Evolutionary conservation across 1,284 basidiomycete species (phyloP).

Genomic region (Boletellus deceptivus): DNA sequence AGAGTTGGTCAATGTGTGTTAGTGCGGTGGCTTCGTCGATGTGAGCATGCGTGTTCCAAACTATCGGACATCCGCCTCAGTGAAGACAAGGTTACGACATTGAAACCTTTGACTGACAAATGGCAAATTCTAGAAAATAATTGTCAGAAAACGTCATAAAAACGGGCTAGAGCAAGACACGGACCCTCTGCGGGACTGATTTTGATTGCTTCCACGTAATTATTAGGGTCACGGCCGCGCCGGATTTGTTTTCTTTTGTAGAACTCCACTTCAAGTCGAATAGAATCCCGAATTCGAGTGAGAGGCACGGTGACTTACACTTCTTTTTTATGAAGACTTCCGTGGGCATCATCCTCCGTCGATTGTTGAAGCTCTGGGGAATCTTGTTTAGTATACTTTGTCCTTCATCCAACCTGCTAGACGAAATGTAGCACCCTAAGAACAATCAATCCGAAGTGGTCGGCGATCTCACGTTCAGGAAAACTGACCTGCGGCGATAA

Average conservation of each 20-base stretch:
- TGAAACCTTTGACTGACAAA: constrained; percentile 44
- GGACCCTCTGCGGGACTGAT: constrained; percentile 69
- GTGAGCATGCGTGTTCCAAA: constrained; percentile 72
- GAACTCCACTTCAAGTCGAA: constrained; percentile 54
- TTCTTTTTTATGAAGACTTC: constrained; percentile 76
- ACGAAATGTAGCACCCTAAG: constrained; percentile 57
- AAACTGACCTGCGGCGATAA: constrained; percentile 59
- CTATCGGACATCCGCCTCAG: constrained; percentile 33
- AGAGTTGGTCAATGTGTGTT: constrained; percentile 53
- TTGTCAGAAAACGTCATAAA: constrained; percentile 1
- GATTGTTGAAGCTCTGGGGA: constrained; percentile 56
- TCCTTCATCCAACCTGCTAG: constrained; percentile 51
- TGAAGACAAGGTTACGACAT: background rate
- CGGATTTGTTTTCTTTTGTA: constrained; percentile 65
- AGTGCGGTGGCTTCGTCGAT: constrained; percentile 50
- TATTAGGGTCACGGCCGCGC: constrained; percentile 47
- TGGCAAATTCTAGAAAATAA: constrained; percentile 46
- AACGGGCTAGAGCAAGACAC: constrained; percentile 13
- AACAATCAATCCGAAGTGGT: constrained; percentile 1
- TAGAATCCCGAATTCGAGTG: background rate
- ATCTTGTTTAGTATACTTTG: constrained; percentile 60
- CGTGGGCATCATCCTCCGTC: constrained; percentile 68
- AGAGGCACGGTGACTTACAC: constrained; percentile 31
- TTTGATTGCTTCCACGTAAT: constrained; percentile 53
- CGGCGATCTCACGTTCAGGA: background rate